Base-by-base conservation (phyloP, 2,329 filamentous ascomycete species). In the Penicillium sp. region DNA sequence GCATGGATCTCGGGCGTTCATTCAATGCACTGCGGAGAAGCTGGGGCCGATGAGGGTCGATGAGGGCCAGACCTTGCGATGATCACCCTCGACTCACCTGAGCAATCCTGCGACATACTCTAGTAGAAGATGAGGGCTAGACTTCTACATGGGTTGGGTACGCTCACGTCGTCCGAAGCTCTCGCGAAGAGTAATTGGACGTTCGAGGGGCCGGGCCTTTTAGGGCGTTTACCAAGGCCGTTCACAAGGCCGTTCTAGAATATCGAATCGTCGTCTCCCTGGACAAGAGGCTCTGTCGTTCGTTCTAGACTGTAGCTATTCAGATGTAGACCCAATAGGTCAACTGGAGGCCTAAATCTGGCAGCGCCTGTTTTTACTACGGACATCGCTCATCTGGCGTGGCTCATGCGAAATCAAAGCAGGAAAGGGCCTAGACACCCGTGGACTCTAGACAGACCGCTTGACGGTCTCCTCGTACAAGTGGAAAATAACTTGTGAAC, bases 401-500 rank as follows among this genome's bases (percentile, higher is more conserved):
- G 16, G 33, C 33, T 18, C n/a, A 36, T 9, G 33, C 33, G n/a
- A 18, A 10, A 4, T 9, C 16, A 38, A 20, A 20, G 9, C 35
- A 18, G 18, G 10, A 18, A 20, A 38, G 9, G 2, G 22, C 18
- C 35, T 11, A 36, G 33, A 20, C 35, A 9, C 9, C 27, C 9
- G 27, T 10, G 3, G 27, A 22, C 35, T 38, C 35, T 20, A 38
- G 18, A 38, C 5, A 18, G 35, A 38, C 35, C 35, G 10, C 2
- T 20, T 36, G 6, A n/a, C 9, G 16, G 18, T 20, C 35, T 22
- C 5, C 35, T 38, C 16, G 28, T 27, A 27, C 25, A 24, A 27
- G 11, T 5, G 22, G 14, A 36, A 30, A 20, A 11, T 33, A 44
- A 39, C 22, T 42, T 27, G 45, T 57, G 54, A 70, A 63, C 62